Base-by-base conservation (phyloP, 2,329 filamentous ascomycete species). In the Dichotomopilus funicola region DNA sequence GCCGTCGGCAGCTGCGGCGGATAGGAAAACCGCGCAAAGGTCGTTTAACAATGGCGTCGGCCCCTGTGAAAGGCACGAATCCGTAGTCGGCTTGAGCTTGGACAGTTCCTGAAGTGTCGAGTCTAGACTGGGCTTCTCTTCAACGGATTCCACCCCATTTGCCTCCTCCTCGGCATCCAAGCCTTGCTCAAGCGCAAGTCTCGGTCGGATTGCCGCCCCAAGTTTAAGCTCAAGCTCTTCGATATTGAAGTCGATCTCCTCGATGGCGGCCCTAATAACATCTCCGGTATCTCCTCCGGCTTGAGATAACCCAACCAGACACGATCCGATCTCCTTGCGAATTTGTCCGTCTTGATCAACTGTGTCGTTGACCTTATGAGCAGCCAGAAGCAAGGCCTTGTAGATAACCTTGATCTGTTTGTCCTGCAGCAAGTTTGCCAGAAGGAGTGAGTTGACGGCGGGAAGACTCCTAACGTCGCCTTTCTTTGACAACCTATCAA, bases 221-320 rank as follows among this genome's bases (percentile, higher is more conserved):
- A 95, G 76, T 62, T 83, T 86, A 72, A 89, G 79, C 71, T 94
- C 88, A 13, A 94, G 72, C 48, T 84, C 80, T 58, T 89, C 82
- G 45, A 94, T 80, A 64, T 94, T 86, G 57, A 90, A 78, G 10
- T 85, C 80, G 6, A 83, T 79, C 42, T 86, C 81, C 38, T 82
- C 75, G 40, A 92, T 79, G 4, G 85, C 80, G n/a, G 77, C 77
- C 58, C 83, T 78, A 55, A 94, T 81, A n/a, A 85, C 75, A 33
- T 80, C 76, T 10, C 83, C 84, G 27, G 82, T 73, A 41, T 77
- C 76, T 35, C 79, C 80, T 7, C 78, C 75, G 41, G 76, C 73
- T 59, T 85, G 83, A 4, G 81, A 85, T 52, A 91, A 76, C 5
- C 75, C 73, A 50, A 89, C 84, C n/a, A 92, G 73, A 1, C 82